Conservation (phyloP, 2,329 filamentous ascomycete species). For the Neofusicoccum cordaticola region DNA sequence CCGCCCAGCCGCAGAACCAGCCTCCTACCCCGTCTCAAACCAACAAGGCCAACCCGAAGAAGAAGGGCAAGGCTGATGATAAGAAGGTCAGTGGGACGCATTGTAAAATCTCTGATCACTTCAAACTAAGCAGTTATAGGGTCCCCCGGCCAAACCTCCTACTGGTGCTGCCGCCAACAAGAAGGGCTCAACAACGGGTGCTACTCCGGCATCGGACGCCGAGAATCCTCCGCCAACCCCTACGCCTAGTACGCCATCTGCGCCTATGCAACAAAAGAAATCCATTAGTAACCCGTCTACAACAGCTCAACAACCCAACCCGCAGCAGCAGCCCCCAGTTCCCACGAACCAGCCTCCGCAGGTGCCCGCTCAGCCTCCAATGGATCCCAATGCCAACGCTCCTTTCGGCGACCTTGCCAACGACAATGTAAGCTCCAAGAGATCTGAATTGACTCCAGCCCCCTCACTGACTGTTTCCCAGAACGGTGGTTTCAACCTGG, state of each 20-base stretch:
- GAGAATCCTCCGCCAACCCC: conserved; percentile 44
- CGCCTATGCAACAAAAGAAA: conserved; percentile 40
- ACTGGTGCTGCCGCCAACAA: conserved; percentile 28
- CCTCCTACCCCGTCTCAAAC: conserved; percentile 74
- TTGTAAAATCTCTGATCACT: not conserved
- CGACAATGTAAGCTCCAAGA: conserved; percentile 31
- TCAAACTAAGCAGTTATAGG: not conserved
- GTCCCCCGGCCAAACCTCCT: conserved; percentile 28
- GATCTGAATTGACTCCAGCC: not conserved
- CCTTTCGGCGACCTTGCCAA: conserved; percentile 40
- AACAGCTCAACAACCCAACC: conserved; percentile 32
- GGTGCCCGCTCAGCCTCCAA: conserved; percentile 25
- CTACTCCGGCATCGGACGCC: conserved; percentile 42
- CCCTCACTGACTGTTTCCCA: conserved; percentile 31
- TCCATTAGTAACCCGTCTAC: conserved; percentile 36
- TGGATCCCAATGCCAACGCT: conserved; percentile 32
- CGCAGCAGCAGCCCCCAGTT: conserved; percentile 31
- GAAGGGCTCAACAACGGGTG: conserved; percentile 39
- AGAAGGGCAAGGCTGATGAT: conserved; percentile 64
- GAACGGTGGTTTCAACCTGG: conserved; percentile 36
- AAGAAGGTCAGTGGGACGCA: conserved; percentile 62
- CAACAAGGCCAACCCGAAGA: conserved; percentile 69
- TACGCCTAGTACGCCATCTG: conserved; percentile 49
- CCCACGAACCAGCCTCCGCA: conserved; percentile 17
- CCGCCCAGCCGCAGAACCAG: conserved; percentile 39